Evolutionary conservation across 176 grass and related monocot species (phyloP).

Genomic region (Leersia perrieri): DNA sequence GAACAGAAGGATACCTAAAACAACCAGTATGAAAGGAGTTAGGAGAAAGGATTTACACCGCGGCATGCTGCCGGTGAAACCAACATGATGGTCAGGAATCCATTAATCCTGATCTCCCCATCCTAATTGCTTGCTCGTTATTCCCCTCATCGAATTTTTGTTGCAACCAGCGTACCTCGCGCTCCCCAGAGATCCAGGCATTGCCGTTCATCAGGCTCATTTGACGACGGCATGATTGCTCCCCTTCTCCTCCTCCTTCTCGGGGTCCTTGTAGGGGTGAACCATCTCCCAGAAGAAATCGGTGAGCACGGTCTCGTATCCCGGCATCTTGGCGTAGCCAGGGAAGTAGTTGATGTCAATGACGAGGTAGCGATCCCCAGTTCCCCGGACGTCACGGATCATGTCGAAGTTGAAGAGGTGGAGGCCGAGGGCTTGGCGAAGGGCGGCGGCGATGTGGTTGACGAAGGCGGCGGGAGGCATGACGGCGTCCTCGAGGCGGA

Average conservation of each 20-base stretch:
- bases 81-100: neutral
- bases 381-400: conserved; percentile 68
- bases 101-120: neutral
- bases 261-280: conserved; percentile 40
- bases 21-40: conserved; percentile 37
- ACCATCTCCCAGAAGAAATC: conserved; percentile 83
- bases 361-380: conserved; percentile 78
- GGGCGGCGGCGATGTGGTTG: conserved; percentile 56
- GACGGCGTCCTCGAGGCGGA: conserved; percentile 59
- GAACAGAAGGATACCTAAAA: conserved; percentile 49
- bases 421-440: conserved; percentile 66
- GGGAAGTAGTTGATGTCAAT: conserved; percentile 98
- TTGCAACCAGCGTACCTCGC: neutral
- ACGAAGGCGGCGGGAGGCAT: conserved; percentile 62
- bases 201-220: conserved; percentile 34
- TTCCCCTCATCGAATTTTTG: conserved; percentile 27
- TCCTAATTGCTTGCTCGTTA: conserved; percentile 31
- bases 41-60: conserved; percentile 56
- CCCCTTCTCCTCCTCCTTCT: conserved; percentile 30
- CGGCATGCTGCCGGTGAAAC: conserved; percentile 31
- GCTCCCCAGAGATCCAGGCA: conserved; percentile 20
- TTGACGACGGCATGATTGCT: conserved; percentile 21
- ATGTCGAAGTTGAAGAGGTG: conserved; percentile 94
- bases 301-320: conserved; percentile 66
- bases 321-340: conserved; percentile 86